Evolutionary conservation across 257 asterid genomes (phyloP).

Genomic region (Fraxinus quadrangulata): DNA sequence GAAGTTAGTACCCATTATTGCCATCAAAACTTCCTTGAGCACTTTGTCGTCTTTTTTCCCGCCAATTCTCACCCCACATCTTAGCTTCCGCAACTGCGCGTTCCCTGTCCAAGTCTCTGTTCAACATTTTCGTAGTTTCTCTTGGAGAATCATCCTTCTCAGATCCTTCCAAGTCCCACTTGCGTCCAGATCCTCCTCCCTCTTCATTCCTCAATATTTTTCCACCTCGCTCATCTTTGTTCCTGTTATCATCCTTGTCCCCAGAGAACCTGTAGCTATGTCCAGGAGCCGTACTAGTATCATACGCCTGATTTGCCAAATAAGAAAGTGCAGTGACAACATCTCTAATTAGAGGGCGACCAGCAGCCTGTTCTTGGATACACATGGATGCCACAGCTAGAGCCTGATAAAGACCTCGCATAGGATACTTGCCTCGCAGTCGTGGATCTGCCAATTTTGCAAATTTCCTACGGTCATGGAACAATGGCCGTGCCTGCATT

Average conservation of each 20-base stretch:
- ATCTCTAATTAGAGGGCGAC: slow-evolving; percentile 90
- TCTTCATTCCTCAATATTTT: slow-evolving; percentile 68
- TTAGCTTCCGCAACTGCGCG: slow-evolving; percentile 98
- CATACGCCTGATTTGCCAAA: slow-evolving; percentile 82
- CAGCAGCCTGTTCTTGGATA: slow-evolving; percentile 95
- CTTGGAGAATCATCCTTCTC: slow-evolving; percentile 84
- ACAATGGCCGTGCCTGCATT: slow-evolving; percentile 85
- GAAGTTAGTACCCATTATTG: slow-evolving; percentile 43
- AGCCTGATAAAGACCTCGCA: slow-evolving; percentile 95
- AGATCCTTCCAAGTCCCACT: slow-evolving; percentile 75
- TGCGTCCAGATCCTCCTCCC: slow-evolving; percentile 70
- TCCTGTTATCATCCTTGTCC: slow-evolving; percentile 39
- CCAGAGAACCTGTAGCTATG: slow-evolving; percentile 28
- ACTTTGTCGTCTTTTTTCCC: slow-evolving; percentile 76
- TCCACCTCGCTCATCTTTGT: slow-evolving; percentile 57
- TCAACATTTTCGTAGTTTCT: slow-evolving; percentile 65
- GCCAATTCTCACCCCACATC: slow-evolving; percentile 99
- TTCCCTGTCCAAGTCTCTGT: slow-evolving; percentile 80
- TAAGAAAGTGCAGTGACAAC: slow-evolving; percentile 96
- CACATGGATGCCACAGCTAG: slow-evolving; percentile 98
- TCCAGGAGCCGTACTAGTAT: slow-evolving; percentile 42
- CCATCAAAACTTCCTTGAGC: slow-evolving; percentile 67
- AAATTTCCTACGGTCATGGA: slow-evolving; percentile 83
- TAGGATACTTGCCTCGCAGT: slow-evolving; percentile 82
- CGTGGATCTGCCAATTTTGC: slow-evolving; percentile 83